Evolutionary conservation across 2,329 filamentous ascomycete genomes (phyloP).

Genomic region (Paecilomyces fulvus): DNA sequence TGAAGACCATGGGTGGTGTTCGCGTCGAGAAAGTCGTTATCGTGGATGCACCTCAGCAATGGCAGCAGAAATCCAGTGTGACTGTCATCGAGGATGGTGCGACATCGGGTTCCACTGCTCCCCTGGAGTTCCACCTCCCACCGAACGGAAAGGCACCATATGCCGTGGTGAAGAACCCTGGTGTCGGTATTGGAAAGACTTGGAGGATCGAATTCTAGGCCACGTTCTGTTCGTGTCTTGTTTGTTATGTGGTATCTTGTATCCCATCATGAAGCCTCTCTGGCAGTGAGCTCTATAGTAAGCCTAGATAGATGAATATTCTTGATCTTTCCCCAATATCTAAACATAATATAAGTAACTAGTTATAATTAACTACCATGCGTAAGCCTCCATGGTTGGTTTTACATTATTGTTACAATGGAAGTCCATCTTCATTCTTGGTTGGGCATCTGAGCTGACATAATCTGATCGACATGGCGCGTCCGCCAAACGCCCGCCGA

Average conservation of each 20-base stretch:
- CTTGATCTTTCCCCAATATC: background rate
- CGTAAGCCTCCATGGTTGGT: no score
- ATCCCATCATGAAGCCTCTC: background rate
- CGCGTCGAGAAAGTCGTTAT: slow-evolving; percentile 76
- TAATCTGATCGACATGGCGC: background rate
- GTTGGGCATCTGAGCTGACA: background rate
- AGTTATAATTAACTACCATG: background rate
- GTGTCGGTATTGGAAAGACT: slow-evolving; percentile 51
- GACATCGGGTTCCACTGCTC: slow-evolving; percentile 39
- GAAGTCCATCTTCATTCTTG: background rate
- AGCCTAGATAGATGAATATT: background rate
- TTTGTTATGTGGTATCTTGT: background rate
- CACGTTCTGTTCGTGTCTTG: background rate
- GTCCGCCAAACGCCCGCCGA: background rate
- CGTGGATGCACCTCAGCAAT: slow-evolving; percentile 66
- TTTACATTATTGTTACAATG: no score
- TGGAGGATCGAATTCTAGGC: slow-evolving; percentile 54
- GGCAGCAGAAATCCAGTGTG: slow-evolving; percentile 57
- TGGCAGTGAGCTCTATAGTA: background rate
- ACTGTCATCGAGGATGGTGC: slow-evolving; percentile 39
- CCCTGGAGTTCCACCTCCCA: slow-evolving; percentile 49
- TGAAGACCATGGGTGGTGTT: slow-evolving; percentile 71
- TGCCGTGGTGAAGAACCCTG: slow-evolving; percentile 56
- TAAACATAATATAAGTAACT: background rate
- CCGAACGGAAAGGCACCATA: slow-evolving; percentile 50